Evolutionary conservation across 1,139 yeast genomes (phyloP), one percentile per base, ranked within the genome.

Genomic region (Magnusiomyces fungicola): DNA sequence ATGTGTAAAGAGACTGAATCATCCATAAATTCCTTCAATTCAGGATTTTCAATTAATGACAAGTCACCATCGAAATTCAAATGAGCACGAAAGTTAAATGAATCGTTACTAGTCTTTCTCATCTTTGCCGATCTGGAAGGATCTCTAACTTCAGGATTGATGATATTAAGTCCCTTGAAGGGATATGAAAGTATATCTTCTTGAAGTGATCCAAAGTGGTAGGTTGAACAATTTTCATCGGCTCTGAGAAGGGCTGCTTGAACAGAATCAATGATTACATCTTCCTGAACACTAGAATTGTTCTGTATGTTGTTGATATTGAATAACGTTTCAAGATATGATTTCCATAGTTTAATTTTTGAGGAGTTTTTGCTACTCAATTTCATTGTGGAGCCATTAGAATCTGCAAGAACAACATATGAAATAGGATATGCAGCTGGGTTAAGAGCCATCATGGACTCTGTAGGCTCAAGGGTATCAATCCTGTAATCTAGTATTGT

Each of bases 401-500:
- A 33, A 12, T 45, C 48, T 14, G 39, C 45, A 21, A 50, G 43
- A 5, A 16, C 12, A 27, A 27, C 12, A 12, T 7, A 34, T 7
- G 19, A 19, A 16, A 14, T 22, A 46, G 30, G 30, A 12, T 27
- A 7, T 27, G n/a, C n/a, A n/a, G n/a, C n/a, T n/a, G n/a, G n/a
- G n/a, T 12, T 27, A 27, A 27, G 30, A 7, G 7, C 30, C 12
- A 12, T 27, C 30, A 27, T 12, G 7, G 30, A 27, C 7, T 7
- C 12, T 27, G 12, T 27, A 12, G 7, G 7, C 12, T 12, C 12
- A 12, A 27, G 30, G 12, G 30, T 27, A 27, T 27, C 30, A 27
- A 27, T 27, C 7, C 12, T 27, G 12, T 27, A 27, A 27, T 53
- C 50, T 46, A 61, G 47, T 18, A 50, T 46, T 19, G 9, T 10